Evolutionary conservation across 352 stramenopile species (phyloP), one percentile per base, ranked within the genome.

Genomic region (Globisporangium takayamanum): DNA sequence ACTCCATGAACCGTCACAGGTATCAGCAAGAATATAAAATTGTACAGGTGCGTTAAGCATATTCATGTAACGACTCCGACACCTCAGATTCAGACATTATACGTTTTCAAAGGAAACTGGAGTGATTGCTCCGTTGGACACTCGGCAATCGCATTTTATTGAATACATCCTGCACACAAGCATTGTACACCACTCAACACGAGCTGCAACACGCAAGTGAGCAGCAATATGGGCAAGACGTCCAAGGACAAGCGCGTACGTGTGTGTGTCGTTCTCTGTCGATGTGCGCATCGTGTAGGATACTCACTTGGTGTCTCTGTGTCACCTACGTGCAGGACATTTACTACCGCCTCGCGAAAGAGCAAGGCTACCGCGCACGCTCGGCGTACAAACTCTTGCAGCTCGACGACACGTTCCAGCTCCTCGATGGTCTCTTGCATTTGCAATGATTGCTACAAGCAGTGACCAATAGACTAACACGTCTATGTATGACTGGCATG

Each of bases 381-480:
- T 98, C 92, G 39, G 97, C 97, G 5, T 99, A 98, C 79, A 99
- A 99, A 66, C 73, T 99, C 20, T 67, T 99, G 12, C 97, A 99
- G 66, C 76, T 99, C 14, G 97, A 99, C 72, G 96, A 98, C 59
- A 96, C 98, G 52, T 99, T 99, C 72, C 74, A 96, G 49, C 70
- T 99, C 0, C 94, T 99, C 42, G 55, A 81, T 22, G 70, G 76
- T 73, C 45, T 18, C 45, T 25, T 50, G 37, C 26, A 53, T 52
- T 11, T 58, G 14, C 15, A 15, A 12, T 36, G 7, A 8, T 25
- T 10, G 22, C 47, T n/a, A 20, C 0, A 48, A 20, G 28, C 51
- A 1, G 1, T 28, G 25, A 8, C 8, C 5, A 8, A 36, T 36
- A 8, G 5, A 36, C 30, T 36, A 36, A 36, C 30, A 36, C 30